phyloP scores from a whole-genome alignment of 805 yeast genomes.

The Ogataea angusta region DNA sequence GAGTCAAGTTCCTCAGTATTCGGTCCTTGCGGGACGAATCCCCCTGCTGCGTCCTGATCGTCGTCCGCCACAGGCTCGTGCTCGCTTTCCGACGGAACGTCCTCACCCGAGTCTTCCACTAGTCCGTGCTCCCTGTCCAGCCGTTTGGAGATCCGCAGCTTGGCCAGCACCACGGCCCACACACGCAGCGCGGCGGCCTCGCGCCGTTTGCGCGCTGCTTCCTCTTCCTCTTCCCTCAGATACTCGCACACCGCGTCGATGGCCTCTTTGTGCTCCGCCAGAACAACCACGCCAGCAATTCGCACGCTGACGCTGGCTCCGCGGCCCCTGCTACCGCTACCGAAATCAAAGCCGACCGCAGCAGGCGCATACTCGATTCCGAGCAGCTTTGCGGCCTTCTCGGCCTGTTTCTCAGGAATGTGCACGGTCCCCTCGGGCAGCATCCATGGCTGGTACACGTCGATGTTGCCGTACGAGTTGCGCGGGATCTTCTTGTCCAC shows the following conservation, averaged over 20 bases:
- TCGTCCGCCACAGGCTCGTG: not conserved
- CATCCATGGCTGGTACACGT: conserved; percentile 75
- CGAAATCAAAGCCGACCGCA: conserved; percentile 81
- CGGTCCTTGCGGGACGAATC: conserved; percentile 5
- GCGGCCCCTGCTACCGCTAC: conserved; percentile 33
- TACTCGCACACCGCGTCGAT: conserved; percentile 48
- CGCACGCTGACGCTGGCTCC: conserved; percentile 55
- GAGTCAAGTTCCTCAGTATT: not conserved
- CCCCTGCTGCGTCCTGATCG: conserved; percentile 15
- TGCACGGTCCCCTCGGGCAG: conserved; percentile 76
- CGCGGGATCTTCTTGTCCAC: conserved; percentile 66
- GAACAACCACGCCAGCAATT: conserved; percentile 75
- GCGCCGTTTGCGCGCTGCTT: conserved; percentile 37
- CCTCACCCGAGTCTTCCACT: conserved; percentile 19
- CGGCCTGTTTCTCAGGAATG: conserved; percentile 51
- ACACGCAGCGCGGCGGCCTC: conserved; percentile 49
- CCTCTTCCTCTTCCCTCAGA: conserved; percentile 47
- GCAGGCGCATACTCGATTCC: conserved; percentile 84
- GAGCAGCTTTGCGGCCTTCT: conserved; percentile 66
- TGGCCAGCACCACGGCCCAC: conserved; percentile 53
- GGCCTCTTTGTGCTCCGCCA: conserved; percentile 58
- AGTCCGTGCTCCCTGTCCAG: conserved; percentile 49
- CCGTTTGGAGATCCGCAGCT: conserved; percentile 45
- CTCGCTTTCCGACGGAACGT: not conserved
- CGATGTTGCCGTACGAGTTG: conserved; percentile 82